A percentile compares a stretch with the other conserved stretches of the same genome.
phyloP scores from a whole-genome alignment of 2,329 filamentous ascomycete genomes.

The Exophiala lecanii-corni region DNA sequence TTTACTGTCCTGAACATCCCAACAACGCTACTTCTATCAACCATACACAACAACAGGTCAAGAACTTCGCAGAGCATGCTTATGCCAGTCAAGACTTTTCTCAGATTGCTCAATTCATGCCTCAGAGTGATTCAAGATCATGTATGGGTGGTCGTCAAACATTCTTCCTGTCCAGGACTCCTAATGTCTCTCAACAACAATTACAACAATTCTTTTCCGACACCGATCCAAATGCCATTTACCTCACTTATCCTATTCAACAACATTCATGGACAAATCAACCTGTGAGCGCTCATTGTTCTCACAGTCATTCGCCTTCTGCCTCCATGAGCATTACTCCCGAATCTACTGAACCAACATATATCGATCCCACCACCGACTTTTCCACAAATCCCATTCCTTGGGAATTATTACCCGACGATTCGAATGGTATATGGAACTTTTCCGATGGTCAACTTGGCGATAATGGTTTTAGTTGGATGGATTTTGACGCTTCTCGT shows the following conservation, averaged over 20 bases:
- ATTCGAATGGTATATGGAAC: conserved; percentile 20
- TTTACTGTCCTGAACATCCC: conserved; percentile 28
- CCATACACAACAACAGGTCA: conserved; percentile 21
- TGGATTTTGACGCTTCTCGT: conserved; percentile 15
- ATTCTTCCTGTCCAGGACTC: conserved; percentile 21
- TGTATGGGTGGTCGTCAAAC: conserved; percentile 25
- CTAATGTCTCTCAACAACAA: conserved; percentile 18
- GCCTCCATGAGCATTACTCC: conserved; percentile 7
- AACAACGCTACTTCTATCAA: conserved; percentile 26
- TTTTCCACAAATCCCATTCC: conserved; percentile 5
- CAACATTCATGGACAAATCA: conserved; percentile 22
- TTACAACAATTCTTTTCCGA: conserved; percentile 20
- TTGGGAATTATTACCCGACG: conserved; percentile 14
- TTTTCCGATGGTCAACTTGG: conserved; percentile 19
- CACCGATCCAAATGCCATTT: conserved; percentile 18
- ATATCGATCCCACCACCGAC: conserved; percentile 11
- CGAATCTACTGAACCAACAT: conserved; percentile 3
- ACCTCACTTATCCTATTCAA: conserved; percentile 23
- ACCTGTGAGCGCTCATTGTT: conserved; percentile 18
- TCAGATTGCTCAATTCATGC: conserved; percentile 7
- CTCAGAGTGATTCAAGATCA: conserved; percentile 16
- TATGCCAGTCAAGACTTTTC: conserved; percentile 12
- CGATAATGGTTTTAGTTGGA: conserved; percentile 19
- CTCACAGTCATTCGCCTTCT: conserved; percentile 13
- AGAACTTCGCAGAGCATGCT: conserved; percentile 22